These are phyloP conservation scores for Candida hungchunana DNA, from an alignment of 805 yeast genomes.

Conservation along the genomic window DNA sequence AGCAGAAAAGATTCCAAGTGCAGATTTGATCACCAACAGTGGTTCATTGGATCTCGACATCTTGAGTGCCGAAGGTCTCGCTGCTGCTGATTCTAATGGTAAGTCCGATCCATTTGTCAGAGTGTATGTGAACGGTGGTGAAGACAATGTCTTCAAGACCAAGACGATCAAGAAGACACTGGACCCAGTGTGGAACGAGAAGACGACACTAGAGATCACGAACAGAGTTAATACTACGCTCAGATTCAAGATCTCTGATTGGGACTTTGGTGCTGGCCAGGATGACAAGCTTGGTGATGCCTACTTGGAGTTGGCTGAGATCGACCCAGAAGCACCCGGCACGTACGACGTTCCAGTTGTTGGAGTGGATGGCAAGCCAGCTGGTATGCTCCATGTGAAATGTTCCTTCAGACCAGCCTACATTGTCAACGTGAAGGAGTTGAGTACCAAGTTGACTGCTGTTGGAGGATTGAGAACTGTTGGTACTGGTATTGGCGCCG, in stretches of 20 bases:
- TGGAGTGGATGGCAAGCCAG: constrained; percentile 37
- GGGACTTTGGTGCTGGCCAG: constrained; percentile 89
- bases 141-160: constrained; percentile 61
- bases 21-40: constrained; percentile 69
- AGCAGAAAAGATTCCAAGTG: constrained; percentile 56
- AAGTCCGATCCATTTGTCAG: constrained; percentile 88
- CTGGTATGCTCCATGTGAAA: constrained; percentile 59
- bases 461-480: constrained; percentile 46
- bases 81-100: constrained; percentile 88
- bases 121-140: constrained; percentile 60
- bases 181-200: constrained; percentile 87
- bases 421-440: constrained; percentile 41
- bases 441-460: constrained; percentile 37
- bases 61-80: constrained; percentile 59
- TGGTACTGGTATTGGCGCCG: constrained; percentile 46
- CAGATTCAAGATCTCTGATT: constrained; percentile 63
- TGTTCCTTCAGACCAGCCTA: constrained; percentile 69
- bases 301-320: constrained; percentile 48
- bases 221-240: constrained; percentile 61
- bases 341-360: constrained; percentile 48
- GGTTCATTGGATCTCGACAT: constrained; percentile 67
- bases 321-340: constrained; percentile 54
- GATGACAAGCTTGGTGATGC: constrained; percentile 81
- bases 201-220: constrained; percentile 46
- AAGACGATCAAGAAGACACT: constrained; percentile 82